Conservation (phyloP, 2,329 filamentous ascomycete species). For the Mycosphaerella sp. region DNA sequence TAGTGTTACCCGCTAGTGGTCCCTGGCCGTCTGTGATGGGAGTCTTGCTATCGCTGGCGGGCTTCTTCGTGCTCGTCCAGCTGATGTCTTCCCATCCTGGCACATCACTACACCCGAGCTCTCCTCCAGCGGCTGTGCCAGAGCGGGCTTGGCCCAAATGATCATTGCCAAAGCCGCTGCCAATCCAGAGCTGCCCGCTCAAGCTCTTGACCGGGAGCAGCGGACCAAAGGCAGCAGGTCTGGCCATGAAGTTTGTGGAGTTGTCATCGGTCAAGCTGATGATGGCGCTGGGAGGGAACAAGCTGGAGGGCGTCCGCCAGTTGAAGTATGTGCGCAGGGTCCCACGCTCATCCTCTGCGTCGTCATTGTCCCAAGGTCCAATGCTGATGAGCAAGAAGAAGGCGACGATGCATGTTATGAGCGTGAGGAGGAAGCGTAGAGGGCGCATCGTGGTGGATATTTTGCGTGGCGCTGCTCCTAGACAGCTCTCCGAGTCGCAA, state of each 20-base stretch:
- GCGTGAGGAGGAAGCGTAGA: constrained; percentile 39
- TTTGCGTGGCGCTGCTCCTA: background rate
- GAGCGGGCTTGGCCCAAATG: constrained; percentile 53
- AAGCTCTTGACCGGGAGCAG: constrained; percentile 67
- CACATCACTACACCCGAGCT: constrained; percentile 91
- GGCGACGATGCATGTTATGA: constrained; percentile 40
- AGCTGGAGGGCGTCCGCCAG: constrained; percentile 61
- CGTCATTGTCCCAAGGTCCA: constrained; percentile 25
- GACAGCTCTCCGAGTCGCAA: background rate
- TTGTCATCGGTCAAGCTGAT: constrained; percentile 98
- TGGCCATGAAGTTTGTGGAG: constrained; percentile 89
- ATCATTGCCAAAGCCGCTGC: constrained; percentile 84
- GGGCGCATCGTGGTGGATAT: constrained; percentile 34
- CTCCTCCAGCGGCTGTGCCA: constrained; percentile 59
- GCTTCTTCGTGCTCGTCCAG: constrained; percentile 23
- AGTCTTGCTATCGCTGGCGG: constrained; percentile 15
- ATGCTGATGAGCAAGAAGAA: constrained; percentile 42
- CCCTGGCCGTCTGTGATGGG: constrained; percentile 10
- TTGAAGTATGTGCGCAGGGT: constrained; percentile 42
- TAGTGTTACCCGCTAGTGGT: constrained; percentile 20
- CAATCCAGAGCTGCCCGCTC: constrained; percentile 88
- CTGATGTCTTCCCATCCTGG: constrained; percentile 71
- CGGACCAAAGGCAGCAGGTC: constrained; percentile 90
- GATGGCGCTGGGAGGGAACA: constrained; percentile 91
- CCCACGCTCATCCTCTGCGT: constrained; percentile 29